These are phyloP conservation scores for Xylaria sp. DNA, from an alignment of 2,329 filamentous ascomycete species.

Conservation along the genomic window DNA sequence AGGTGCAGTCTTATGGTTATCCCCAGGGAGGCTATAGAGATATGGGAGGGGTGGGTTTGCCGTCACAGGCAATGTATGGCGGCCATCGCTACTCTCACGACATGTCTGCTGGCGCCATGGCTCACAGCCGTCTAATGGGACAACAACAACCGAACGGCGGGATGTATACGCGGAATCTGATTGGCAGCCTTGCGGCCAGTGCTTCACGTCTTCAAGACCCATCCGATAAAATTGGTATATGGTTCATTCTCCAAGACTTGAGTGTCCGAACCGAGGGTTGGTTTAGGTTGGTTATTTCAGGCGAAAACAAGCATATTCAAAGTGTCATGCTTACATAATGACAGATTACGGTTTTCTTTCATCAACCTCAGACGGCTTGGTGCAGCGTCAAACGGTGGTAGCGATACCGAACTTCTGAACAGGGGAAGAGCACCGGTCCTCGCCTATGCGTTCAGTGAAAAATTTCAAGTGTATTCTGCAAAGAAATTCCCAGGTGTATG, in stretches of 20 bases:
- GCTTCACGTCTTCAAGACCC: conserved; percentile 85
- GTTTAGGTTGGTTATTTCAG: conserved; percentile 74
- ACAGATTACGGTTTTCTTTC: conserved; percentile 75
- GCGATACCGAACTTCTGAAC: conserved; percentile 67
- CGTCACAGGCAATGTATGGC: conserved; percentile 48
- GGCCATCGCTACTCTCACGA: conserved; percentile 51
- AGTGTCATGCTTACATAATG: conserved; percentile 27
- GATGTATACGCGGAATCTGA: conserved; percentile 95
- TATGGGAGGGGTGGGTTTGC: conserved; percentile 44
- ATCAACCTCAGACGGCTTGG: conserved; percentile 78
- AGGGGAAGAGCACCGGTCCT: conserved; percentile 82
- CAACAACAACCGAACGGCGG: conserved; percentile 67
- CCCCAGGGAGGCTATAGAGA: conserved; percentile 45
- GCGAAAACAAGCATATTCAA: not conserved
- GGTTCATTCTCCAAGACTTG: conserved; percentile 96
- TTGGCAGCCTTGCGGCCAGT: conserved; percentile 89
- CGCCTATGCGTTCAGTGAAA: conserved; percentile 85
- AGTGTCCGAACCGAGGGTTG: conserved; percentile 92
- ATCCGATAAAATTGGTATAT: conserved; percentile 84
- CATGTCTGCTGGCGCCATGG: conserved; percentile 52
- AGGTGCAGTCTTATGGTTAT: conserved; percentile 46
- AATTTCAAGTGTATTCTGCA: conserved; percentile 93
- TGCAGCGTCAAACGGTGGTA: conserved; percentile 50
- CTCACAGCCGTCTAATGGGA: conserved; percentile 50
- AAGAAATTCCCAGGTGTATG: conserved; percentile 99